Evolutionary conservation across 768 basidiomycete species (phyloP), one percentile per base, ranked within the genome.

Genomic region (Xerocomus brunneocitrinus): DNA sequence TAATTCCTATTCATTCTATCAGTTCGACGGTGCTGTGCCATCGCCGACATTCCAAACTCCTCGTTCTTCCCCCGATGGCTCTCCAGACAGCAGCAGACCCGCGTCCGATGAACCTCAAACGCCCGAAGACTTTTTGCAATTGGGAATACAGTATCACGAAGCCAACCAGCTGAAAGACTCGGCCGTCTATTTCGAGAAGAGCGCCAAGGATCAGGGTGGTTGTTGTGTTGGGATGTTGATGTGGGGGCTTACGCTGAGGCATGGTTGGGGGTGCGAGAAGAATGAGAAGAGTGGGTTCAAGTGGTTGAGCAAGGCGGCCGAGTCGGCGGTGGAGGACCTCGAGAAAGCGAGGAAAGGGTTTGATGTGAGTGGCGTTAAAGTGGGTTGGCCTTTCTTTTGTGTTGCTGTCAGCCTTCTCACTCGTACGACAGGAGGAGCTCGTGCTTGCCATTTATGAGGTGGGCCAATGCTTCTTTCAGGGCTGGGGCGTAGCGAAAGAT

Each of bases 381-480:
- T 83, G 59, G 22, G 69, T 46, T 32, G n/a, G 46, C 34, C 3
- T 9, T 27, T 13, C 12, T 39, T 32, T 30, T 35, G 30, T 28
- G 6, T 13, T 8, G 16, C 27, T 13, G 22, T 32, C 1, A 14
- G 41, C n/a, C 19, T 49, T 16, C 24, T 57, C 16, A 58, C 24
- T 10, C 4, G 1, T 5, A 13, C 16, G 40, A 13, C 48, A 91
- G 83, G 81, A 77, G 24, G 92, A 95, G 68, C 79, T 95, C 13
- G 85, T 93, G 19, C 76, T 95, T 22, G 91, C 93, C 0, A 88
- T 95, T 43, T 91, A 93, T 64, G 93, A 95, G 71, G 90, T 95
- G 4, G 93, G 90, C 1, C 89, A 91, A 68, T 92, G 90, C 65
- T 95, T 93, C 71, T 89, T 89, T 66, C 89, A 91, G 48, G 93